A percentile compares a stretch with the other conserved stretches of the same genome.
Conservation (phyloP, 2,329 filamentous ascomycete species). For the Diaporthe amygdali region DNA sequence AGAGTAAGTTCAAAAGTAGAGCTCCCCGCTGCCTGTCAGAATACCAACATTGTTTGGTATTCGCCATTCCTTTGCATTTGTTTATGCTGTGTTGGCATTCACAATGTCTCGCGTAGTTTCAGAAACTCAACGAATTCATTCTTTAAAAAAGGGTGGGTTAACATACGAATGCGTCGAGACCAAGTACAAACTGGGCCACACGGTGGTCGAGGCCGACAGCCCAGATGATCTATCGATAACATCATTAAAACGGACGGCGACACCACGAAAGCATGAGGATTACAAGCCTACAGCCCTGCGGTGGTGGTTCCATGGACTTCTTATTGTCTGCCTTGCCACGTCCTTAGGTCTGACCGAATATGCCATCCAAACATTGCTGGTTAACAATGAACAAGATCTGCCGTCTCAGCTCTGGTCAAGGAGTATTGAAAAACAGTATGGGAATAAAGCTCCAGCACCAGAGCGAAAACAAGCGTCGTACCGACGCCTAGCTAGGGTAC, state of each 20-base stretch:
- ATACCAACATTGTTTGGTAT: too few species aligned
- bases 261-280: not conserved
- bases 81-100: too few species aligned
- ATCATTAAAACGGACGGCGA: not conserved
- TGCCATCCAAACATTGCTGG: not conserved
- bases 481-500: not conserved
- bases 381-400: not conserved
- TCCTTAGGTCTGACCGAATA: constrained; percentile 17
- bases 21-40: not conserved
- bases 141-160: too few species aligned
- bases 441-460: not conserved
- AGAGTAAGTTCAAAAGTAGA: not conserved
- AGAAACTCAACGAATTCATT: not conserved
- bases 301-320: constrained; percentile 19
- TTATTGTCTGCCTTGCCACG: constrained; percentile 4
- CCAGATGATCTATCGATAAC: not conserved
- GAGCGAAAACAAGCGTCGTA: not conserved
- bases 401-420: not conserved
- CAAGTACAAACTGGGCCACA: not conserved
- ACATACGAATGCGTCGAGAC: not conserved
- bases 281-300: constrained; percentile 20
- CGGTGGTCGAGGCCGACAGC: not conserved
- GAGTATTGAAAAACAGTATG: not conserved
- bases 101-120: not conserved
- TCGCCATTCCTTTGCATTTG: not conserved